Percentiles rank a stretch among this genome's conserved stretches.
Evolutionary conservation across 2,329 filamentous ascomycete species (phyloP).

Genomic region (Penicillium hordei): DNA sequence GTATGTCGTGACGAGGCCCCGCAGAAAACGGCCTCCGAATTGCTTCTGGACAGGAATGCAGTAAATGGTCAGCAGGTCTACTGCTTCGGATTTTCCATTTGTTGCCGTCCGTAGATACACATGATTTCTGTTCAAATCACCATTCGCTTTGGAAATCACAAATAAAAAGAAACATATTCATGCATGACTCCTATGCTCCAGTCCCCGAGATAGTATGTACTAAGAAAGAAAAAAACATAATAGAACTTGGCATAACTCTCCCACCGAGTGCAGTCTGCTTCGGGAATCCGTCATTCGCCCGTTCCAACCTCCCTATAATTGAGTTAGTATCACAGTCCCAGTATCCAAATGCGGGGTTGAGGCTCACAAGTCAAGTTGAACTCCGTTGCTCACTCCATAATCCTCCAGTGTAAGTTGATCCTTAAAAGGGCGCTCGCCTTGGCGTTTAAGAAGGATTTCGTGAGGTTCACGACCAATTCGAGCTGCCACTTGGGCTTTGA

Average conservation of each 20-base stretch:
- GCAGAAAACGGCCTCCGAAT: constrained; percentile 20
- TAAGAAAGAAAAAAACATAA: constrained; percentile 14
- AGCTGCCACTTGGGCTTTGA: constrained; percentile 89
- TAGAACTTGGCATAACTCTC: constrained; percentile 12
- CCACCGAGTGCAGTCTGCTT: constrained; percentile 11
- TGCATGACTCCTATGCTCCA: constrained; percentile 16
- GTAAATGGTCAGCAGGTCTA: constrained; percentile 14
- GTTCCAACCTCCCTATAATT: constrained; percentile 47
- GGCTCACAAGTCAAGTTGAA: constrained; percentile 55
- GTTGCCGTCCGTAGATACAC: constrained; percentile 1
- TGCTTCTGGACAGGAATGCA: neutral
- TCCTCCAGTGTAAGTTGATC: constrained; percentile 84
- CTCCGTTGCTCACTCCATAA: constrained; percentile 91
- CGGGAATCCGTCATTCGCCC: constrained; percentile 39
- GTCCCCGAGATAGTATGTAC: constrained; percentile 7
- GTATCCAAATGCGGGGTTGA: constrained; percentile 5
- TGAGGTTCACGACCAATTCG: constrained; percentile 85
- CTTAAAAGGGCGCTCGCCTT: constrained; percentile 92
- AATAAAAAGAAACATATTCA: constrained; percentile 11
- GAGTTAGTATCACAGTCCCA: constrained; percentile 25
- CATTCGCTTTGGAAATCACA: constrained; percentile 5
- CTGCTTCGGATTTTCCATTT: constrained; percentile 8
- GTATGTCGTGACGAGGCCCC: constrained; percentile 21
- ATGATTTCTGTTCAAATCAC: constrained; percentile 1
- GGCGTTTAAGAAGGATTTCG: constrained; percentile 87